These are phyloP conservation scores for Fusarium cyanostomum DNA, from an alignment of 2,329 filamentous ascomycete genomes.

Conservation along the genomic window DNA sequence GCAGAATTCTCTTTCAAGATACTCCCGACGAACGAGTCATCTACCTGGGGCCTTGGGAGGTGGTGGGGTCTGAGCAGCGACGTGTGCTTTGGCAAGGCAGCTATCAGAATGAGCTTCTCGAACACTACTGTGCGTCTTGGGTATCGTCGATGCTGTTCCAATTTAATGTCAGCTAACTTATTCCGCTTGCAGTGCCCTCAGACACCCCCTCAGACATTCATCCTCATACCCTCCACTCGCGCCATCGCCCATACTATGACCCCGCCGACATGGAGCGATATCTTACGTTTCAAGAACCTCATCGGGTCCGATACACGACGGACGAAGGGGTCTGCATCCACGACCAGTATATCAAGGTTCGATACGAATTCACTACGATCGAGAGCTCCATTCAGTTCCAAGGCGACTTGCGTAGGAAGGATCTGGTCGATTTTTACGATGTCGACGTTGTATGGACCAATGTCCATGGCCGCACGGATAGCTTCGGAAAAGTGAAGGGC, in stretches of 20 bases:
- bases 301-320: conserved; percentile 59
- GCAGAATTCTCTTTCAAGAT: conserved; percentile 61
- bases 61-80: conserved; percentile 57
- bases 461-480: conserved; percentile 58
- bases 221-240: conserved; percentile 60
- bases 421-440: conserved; percentile 61
- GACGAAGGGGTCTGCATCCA: conserved; percentile 58
- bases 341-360: conserved; percentile 58
- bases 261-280: conserved; percentile 61
- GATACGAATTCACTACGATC: conserved; percentile 61
- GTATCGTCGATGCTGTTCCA: not conserved
- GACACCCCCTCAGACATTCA: conserved; percentile 55
- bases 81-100: conserved; percentile 64
- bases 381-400: conserved; percentile 60
- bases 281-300: conserved; percentile 58
- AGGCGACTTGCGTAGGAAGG: conserved; percentile 57
- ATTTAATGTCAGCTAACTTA: conserved; percentile 13
- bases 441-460: conserved; percentile 64
- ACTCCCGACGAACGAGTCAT: conserved; percentile 59
- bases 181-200: conserved; percentile 53
- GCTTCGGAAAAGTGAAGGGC: conserved; percentile 60
- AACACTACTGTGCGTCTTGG: conserved; percentile 58
- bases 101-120: conserved; percentile 61
- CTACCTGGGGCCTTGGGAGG: conserved; percentile 64
- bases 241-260: conserved; percentile 61